Base-by-base conservation (phyloP, 345 rosid genomes). In the Eucalyptus sp. region DNA sequence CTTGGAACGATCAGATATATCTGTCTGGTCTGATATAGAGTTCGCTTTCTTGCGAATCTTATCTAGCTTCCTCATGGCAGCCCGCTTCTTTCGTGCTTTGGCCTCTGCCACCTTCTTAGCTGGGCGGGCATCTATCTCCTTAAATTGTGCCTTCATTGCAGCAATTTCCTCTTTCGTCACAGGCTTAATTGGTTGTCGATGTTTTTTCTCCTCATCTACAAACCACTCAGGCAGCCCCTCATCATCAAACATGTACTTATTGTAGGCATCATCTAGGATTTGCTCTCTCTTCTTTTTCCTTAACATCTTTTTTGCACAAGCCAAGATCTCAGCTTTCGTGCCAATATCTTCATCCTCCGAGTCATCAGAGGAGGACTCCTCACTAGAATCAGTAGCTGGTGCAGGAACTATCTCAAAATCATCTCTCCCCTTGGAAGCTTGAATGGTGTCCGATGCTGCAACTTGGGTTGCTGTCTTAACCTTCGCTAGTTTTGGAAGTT, bases 71-170 rank as follows among this genome's bases (percentile, higher is more conserved):
- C 93, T 95, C 93, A 89, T 88, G 15, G 96, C 95, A 18, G 92
- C 92, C 66, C 96, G 92, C 92, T 97, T 98, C 97, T 97, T 97
- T 88, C 99, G 87, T 46, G 97, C 98, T 90, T 98, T 98, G 87
- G 99, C 99, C 91, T 98, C 93, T 0, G 96, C 98, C 88, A 98
- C 99, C 89, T 98, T 98, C 97, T 98, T 98, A 22, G 99, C 98
- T 41, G 99, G 97, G 44, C 99, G 95, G 49, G 98, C 97, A 87
- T 98, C 92, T 49, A 98, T 97, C 91, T 96, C 99, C 91, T 91
- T 98, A 93, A 97, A 96, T 88, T 95, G 98, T 51, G 99, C 99
- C 90, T 89, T 93, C 97, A 97, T 95, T 46, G 99, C 99, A 68
- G 91, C 93, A 33, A 98, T 91, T 92, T 98, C 98, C 89, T 96